Percentiles rank a stretch among this genome's conserved stretches.
These are phyloP conservation scores for Vaccinium myrtillus DNA, from an alignment of 148 eudicot species.

Conservation along the genomic window DNA sequence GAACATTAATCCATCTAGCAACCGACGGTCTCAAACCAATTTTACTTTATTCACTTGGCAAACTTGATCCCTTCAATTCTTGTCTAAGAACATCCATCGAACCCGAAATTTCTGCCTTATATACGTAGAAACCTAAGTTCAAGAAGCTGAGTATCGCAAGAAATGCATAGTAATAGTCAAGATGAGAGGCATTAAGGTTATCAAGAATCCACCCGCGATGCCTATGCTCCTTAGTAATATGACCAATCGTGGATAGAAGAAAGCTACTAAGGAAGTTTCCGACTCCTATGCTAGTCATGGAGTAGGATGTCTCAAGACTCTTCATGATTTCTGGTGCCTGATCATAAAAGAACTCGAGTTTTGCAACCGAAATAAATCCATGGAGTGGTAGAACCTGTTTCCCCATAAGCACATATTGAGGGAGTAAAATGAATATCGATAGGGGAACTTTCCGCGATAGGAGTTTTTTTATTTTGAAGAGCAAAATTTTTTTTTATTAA, in stretches of 20 bases:
- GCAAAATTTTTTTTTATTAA: no score
- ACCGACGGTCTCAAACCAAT: no score
- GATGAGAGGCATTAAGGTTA: conserved; percentile 36
- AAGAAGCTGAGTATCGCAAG: conserved; percentile 50
- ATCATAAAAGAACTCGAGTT: background rate
- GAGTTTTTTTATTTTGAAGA: no score
- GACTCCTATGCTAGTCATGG: conserved; percentile 1
- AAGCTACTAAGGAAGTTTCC: no score
- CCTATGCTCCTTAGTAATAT: no score
- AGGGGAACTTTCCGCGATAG: background rate
- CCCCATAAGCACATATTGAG: conserved; percentile 14
- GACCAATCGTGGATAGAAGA: no score
- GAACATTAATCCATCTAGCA: no score
- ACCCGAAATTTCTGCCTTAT: conserved; percentile 65
- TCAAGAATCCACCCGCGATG: no score
- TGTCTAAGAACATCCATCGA: conserved; percentile 44
- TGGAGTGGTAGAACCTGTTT: no score
- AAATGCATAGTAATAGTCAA: conserved; percentile 69
- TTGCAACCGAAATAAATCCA: background rate
- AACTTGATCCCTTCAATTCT: conserved; percentile 29
- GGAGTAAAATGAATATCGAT: background rate
- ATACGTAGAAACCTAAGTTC: conserved; percentile 53
- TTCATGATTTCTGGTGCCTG: conserved; percentile 15
- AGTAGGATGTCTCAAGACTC: conserved; percentile 14
- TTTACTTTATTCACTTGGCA: background rate